Percentiles rank a stretch among this genome's conserved stretches.
phyloP scores from a whole-genome alignment of 306 rosid species.

The Rosa lucieae region DNA sequence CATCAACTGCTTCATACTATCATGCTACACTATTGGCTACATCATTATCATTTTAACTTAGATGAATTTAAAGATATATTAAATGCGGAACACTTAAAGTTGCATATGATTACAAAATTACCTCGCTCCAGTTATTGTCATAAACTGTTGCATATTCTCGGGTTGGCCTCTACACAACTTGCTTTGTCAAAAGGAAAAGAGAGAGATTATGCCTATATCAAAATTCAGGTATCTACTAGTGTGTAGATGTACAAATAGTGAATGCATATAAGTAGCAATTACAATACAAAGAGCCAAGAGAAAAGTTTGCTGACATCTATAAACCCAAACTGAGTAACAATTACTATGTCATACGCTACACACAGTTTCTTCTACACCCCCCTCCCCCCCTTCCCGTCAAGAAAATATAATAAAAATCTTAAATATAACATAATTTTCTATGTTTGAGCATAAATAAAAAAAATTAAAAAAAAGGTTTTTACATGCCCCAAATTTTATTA shows the following conservation, averaged over 20 bases:
- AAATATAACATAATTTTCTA: neutral
- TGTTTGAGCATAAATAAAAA: neutral
- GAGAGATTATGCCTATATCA: neutral
- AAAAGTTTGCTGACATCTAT: neutral
- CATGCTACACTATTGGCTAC: too few relatives aligned
- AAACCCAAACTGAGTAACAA: neutral
- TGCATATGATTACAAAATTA: slow-evolving; percentile 28
- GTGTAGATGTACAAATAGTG: neutral
- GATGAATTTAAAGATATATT: neutral
- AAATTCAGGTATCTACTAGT: neutral
- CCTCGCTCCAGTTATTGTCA: slow-evolving; percentile 89
- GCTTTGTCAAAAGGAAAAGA: slow-evolving; percentile 48
- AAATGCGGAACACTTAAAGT: slow-evolving; percentile 18
- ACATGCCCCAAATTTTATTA: neutral
- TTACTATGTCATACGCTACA: neutral
- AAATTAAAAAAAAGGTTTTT: too few relatives aligned
- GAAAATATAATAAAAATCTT: neutral
- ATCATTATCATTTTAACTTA: neutral
- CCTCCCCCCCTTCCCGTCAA: neutral
- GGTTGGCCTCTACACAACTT: slow-evolving; percentile 87
- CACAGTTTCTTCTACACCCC: neutral
- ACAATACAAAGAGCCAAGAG: neutral
- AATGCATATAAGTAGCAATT: neutral
- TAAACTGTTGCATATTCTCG: slow-evolving; percentile 90
- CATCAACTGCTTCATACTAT: too few relatives aligned